Conservation (phyloP, 2,329 filamentous ascomycete species). For the Hawksworthiomyces lignivorus region DNA sequence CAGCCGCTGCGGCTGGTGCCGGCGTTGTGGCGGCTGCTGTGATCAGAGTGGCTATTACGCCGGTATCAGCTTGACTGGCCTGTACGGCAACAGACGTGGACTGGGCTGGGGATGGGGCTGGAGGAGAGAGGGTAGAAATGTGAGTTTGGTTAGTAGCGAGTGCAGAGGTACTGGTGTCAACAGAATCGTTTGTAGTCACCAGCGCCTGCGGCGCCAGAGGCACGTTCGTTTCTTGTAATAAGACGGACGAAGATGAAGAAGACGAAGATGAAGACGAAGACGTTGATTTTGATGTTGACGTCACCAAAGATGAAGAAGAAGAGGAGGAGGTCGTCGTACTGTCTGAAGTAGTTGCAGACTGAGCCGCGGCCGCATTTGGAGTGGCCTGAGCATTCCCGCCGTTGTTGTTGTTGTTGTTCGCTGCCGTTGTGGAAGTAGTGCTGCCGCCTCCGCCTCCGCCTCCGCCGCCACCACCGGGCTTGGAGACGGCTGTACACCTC, state of each 20-base stretch:
- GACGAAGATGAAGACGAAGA: slow-evolving; percentile 12
- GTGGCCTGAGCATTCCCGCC: slow-evolving; percentile 9
- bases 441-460: slow-evolving; percentile 6
- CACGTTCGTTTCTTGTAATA: slow-evolving; percentile 6
- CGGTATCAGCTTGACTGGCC: slow-evolving; percentile 30
- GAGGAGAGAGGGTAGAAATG: no score
- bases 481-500: slow-evolving; percentile 48
- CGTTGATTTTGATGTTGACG: slow-evolving; percentile 15
- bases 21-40: slow-evolving; percentile 10
- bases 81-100: slow-evolving; percentile 15
- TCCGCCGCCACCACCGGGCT: slow-evolving; percentile 16
- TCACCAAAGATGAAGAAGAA: slow-evolving; percentile 14
- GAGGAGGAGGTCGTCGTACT: slow-evolving; percentile 30
- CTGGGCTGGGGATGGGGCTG: slow-evolving; percentile 12
- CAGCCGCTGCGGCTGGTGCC: background rate
- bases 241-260: slow-evolving; percentile 10
- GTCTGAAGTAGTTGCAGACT: slow-evolving; percentile 6
- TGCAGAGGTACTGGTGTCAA: background rate
- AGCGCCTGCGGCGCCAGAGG: slow-evolving; percentile 7
- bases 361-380: background rate
- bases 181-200: slow-evolving; percentile 8
- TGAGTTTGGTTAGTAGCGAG: background rate
- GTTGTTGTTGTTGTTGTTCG: slow-evolving; percentile 8
- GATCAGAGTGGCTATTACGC: slow-evolving; percentile 20
- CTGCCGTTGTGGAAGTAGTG: no score